These are phyloP conservation scores for Gracilaria domingensis DNA, from an alignment of 23 red algal species.

Conservation along the genomic window DNA sequence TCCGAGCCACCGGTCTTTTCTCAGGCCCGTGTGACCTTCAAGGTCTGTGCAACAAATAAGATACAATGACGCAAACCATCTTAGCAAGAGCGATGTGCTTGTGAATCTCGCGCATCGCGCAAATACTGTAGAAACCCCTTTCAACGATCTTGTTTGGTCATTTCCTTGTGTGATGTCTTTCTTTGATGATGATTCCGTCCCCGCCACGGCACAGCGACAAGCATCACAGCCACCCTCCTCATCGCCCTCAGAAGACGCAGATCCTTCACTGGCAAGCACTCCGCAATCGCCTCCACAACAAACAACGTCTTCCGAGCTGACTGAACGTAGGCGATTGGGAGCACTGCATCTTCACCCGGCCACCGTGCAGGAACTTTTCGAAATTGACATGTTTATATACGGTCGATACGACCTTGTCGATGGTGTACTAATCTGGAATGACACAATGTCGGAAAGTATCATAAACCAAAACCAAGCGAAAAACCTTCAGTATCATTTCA, in stretches of 20 bases:
- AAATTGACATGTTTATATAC: slow-evolving; percentile 12
- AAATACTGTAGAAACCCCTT: too few relatives aligned
- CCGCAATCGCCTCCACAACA: not conserved
- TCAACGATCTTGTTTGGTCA: too few relatives aligned
- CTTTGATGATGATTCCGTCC: not conserved
- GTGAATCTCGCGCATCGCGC: too few relatives aligned
- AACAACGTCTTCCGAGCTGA: too few relatives aligned
- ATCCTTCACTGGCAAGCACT: not conserved
- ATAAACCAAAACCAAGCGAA: slow-evolving; percentile 3
- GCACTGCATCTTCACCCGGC: not conserved
- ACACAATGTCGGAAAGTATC: not conserved
- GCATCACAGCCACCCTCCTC: slow-evolving; percentile 8
- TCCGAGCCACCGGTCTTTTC: too few relatives aligned
- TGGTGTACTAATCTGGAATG: not conserved
- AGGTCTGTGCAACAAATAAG: too few relatives aligned
- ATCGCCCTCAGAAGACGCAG: not conserved
- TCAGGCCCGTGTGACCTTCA: too few relatives aligned
- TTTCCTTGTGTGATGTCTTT: too few relatives aligned
- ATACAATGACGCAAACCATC: too few relatives aligned
- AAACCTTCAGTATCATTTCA: slow-evolving; percentile 11
- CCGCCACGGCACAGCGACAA: not conserved
- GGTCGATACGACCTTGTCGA: slow-evolving; percentile 2
- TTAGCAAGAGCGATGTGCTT: too few relatives aligned
- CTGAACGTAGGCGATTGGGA: slow-evolving; percentile 4
- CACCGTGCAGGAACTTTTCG: not conserved